Conservation (phyloP, 805 yeast species). For the Yarrowia divulgata region DNA sequence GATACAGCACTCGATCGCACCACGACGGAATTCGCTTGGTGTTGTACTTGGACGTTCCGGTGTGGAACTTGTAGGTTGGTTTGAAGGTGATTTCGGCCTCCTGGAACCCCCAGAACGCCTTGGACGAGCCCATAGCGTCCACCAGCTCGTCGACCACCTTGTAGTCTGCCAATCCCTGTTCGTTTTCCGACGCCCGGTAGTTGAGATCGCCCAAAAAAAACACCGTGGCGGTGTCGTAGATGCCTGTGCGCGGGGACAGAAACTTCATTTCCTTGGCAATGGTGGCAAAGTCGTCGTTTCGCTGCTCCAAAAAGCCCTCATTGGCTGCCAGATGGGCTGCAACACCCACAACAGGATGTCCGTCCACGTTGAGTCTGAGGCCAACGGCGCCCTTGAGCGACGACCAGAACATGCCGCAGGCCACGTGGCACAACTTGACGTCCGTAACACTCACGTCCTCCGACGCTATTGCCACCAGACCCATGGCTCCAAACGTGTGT, state of each 20-base stretch:
- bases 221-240: constrained; percentile 61
- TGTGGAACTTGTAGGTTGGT: constrained; percentile 80
- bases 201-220: constrained; percentile 88
- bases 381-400: constrained; percentile 80
- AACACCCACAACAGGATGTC: constrained; percentile 59
- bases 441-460: constrained; percentile 56
- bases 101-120: constrained; percentile 65
- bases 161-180: constrained; percentile 47
- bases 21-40: constrained; percentile 77
- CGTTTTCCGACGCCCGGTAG: constrained; percentile 60
- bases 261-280: constrained; percentile 64
- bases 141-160: constrained; percentile 60
- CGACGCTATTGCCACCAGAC: constrained; percentile 45
- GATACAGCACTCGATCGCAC: constrained; percentile 85
- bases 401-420: constrained; percentile 63
- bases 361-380: constrained; percentile 56
- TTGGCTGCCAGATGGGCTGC: constrained; percentile 78
- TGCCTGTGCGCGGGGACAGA: constrained; percentile 27
- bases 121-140: constrained; percentile 53
- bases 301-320: constrained; percentile 65
- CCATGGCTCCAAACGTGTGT: constrained; percentile 36
- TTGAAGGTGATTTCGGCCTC: constrained; percentile 71
- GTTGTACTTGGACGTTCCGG: constrained; percentile 60
- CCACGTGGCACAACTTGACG: constrained; percentile 50
- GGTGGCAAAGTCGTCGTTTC: constrained; percentile 62